Evolutionary conservation across 2,329 filamentous ascomycete genomes (phyloP).

Genomic region (Pleurostoma richardsiae): DNA sequence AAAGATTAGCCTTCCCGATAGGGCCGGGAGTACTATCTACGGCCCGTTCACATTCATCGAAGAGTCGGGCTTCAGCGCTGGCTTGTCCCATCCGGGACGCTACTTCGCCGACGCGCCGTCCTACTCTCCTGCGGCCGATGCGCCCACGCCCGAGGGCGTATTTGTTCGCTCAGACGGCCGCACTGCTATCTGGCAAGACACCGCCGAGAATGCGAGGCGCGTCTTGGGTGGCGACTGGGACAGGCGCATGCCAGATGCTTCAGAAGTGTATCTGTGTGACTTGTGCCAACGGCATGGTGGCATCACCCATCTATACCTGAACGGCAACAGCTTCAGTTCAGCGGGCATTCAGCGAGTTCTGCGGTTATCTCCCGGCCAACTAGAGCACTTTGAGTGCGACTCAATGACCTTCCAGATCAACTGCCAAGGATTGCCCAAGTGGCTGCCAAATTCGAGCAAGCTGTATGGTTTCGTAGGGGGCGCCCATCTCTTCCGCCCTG

Average conservation of each 20-base stretch:
- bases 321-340: constrained; percentile 41
- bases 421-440: constrained; percentile 11
- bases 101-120: constrained; percentile 43
- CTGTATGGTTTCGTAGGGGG: constrained; percentile 39
- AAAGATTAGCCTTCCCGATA: constrained; percentile 21
- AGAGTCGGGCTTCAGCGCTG: constrained; percentile 40
- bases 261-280: constrained; percentile 8
- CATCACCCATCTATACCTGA: constrained; percentile 51
- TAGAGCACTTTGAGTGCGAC: constrained; percentile 50
- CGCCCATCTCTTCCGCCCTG: constrained; percentile 44
- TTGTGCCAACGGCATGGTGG: constrained; percentile 21
- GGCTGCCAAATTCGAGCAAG: constrained; percentile 20
- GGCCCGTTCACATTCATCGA: constrained; percentile 38
- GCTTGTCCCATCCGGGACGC: constrained; percentile 39
- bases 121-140: constrained; percentile 19
- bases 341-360: constrained; percentile 38
- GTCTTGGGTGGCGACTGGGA: constrained; percentile 4
- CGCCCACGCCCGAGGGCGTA: background rate
- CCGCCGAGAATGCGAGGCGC: constrained; percentile 2
- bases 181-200: constrained; percentile 1
- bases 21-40: constrained; percentile 24
- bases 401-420: constrained; percentile 24
- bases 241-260: constrained; percentile 1
- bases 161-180: background rate
- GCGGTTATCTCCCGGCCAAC: constrained; percentile 32